Percentiles rank a stretch among this genome's conserved stretches.
phyloP scores from a whole-genome alignment of 2,329 filamentous ascomycete species.

The Capronia epimyces region DNA sequence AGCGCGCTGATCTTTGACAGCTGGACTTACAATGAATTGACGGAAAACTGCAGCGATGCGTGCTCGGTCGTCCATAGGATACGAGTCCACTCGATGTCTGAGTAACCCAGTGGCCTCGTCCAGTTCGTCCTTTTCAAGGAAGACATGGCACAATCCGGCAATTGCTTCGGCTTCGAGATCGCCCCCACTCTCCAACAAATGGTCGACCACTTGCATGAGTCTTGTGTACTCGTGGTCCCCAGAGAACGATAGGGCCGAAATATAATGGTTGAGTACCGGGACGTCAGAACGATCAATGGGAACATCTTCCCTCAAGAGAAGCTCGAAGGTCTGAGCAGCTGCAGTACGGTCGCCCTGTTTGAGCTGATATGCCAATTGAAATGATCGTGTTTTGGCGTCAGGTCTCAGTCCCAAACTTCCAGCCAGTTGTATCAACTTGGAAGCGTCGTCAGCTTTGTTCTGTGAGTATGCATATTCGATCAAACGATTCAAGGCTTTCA shows the following conservation, averaged over 20 bases:
- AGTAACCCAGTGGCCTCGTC: conserved; percentile 77
- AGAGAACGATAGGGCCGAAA: conserved; percentile 61
- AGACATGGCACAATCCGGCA: conserved; percentile 64
- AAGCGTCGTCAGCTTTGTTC: conserved; percentile 64
- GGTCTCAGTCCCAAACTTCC: conserved; percentile 60
- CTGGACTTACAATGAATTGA: conserved; percentile 59
- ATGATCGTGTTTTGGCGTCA: conserved; percentile 63
- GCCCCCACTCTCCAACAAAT: conserved; percentile 64
- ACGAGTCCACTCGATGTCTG: conserved; percentile 66
- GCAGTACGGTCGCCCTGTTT: conserved; percentile 66
- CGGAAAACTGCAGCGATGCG: conserved; percentile 62
- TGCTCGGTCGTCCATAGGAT: conserved; percentile 63
- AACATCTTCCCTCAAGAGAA: conserved; percentile 47
- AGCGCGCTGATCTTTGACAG: conserved; percentile 56
- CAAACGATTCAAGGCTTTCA: conserved; percentile 69
- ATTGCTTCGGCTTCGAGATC: conserved; percentile 70
- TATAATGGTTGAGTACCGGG: conserved; percentile 63
- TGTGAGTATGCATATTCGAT: conserved; percentile 66
- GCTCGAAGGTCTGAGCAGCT: conserved; percentile 50
- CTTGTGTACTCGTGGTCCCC: conserved; percentile 61
- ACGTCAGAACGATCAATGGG: conserved; percentile 54
- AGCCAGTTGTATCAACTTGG: conserved; percentile 65
- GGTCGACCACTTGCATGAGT: conserved; percentile 66
- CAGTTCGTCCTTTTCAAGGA: conserved; percentile 69
- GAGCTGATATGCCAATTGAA: conserved; percentile 73